Conservation (phyloP, 2,329 filamentous ascomycete species). For the Bipolaris zeicola region DNA sequence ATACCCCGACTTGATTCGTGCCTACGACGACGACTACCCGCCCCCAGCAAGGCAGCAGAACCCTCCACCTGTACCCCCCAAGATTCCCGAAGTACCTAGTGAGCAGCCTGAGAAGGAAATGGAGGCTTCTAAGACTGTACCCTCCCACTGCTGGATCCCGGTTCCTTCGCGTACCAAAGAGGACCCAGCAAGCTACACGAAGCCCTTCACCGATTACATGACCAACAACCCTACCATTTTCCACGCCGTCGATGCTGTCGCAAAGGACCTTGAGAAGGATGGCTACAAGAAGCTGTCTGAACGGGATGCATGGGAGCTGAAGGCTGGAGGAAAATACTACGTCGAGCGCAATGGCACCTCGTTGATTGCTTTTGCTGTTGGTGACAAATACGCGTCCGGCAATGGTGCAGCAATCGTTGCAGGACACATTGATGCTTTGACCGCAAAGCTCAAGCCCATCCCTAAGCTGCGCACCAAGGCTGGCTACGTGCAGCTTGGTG, state of each 20-base stretch:
- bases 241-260: conserved; percentile 82
- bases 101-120: conserved; percentile 11
- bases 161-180: conserved; percentile 28
- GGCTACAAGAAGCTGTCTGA: conserved; percentile 83
- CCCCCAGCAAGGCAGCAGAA: conserved; percentile 29
- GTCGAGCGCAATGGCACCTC: conserved; percentile 83
- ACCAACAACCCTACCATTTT: conserved; percentile 91
- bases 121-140: conserved; percentile 8
- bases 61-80: conserved; percentile 47
- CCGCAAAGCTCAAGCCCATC: conserved; percentile 87
- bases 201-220: conserved; percentile 87
- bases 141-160: conserved; percentile 28
- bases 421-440: conserved; percentile 91
- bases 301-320: conserved; percentile 80
- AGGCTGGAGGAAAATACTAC: conserved; percentile 87
- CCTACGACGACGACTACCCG: conserved; percentile 40
- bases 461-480: conserved; percentile 82
- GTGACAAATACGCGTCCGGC: conserved; percentile 78
- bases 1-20: conserved; percentile 40
- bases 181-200: conserved; percentile 63
- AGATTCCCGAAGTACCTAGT: conserved; percentile 36
- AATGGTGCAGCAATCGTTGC: conserved; percentile 88
- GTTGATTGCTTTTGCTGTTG: conserved; percentile 83
- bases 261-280: conserved; percentile 69
- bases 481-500: conserved; percentile 86